A percentile compares a stretch with the other conserved stretches of the same genome.
Conservation (phyloP, 257 asterid species). For the Thymus mandschuricus region DNA sequence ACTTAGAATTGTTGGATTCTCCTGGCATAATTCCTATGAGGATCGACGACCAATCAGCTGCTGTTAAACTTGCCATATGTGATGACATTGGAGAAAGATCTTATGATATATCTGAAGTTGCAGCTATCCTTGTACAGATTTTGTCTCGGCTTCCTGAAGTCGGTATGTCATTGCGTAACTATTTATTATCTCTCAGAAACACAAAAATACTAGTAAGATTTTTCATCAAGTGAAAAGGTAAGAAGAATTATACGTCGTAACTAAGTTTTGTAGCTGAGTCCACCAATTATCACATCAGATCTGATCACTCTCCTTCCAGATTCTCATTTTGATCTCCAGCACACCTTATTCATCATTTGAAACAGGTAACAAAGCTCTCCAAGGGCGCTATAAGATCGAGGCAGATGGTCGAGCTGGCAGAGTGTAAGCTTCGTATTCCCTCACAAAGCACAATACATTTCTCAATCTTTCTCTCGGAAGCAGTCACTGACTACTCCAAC, state of each 20-base stretch:
- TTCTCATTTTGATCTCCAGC: background rate
- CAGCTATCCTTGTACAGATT: slow-evolving; percentile 90
- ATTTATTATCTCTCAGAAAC: slow-evolving; percentile 5
- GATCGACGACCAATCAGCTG: slow-evolving; percentile 87
- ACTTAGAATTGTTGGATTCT: slow-evolving; percentile 86
- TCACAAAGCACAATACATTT: background rate
- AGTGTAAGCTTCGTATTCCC: slow-evolving; percentile 50
- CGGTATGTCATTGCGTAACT: slow-evolving; percentile 47
- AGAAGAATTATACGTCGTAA: background rate
- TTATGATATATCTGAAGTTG: slow-evolving; percentile 76
- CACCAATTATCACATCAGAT: background rate
- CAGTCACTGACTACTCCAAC: background rate
- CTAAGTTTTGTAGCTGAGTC: background rate
- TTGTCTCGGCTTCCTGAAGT: slow-evolving; percentile 72
- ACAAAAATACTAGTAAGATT: background rate
- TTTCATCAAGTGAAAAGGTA: background rate
- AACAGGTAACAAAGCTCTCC: slow-evolving; percentile 67
- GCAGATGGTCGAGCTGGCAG: slow-evolving; percentile 61
- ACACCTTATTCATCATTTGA: slow-evolving; percentile 23
- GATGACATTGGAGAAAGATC: slow-evolving; percentile 97
- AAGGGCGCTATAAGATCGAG: slow-evolving; percentile 75
- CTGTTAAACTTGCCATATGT: slow-evolving; percentile 91
- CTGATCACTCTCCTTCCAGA: background rate
- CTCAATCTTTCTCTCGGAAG: background rate
- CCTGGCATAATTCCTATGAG: slow-evolving; percentile 98